Conservation (phyloP, 163 green algal species). For the Prototheca wickerhamii region DNA sequence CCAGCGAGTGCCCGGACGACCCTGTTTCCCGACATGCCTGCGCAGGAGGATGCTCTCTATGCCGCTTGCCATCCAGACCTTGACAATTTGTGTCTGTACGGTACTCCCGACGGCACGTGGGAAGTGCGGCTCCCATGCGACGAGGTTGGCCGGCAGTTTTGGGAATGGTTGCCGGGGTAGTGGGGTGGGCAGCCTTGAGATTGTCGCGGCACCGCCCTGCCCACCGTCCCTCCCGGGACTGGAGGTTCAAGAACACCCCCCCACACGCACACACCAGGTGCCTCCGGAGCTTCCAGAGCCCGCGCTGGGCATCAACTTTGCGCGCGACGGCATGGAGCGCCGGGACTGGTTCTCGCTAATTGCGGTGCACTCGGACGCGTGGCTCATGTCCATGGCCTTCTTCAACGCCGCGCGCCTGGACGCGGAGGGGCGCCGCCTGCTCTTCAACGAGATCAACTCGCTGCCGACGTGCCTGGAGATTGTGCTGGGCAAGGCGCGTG, state of each 20-base stretch:
- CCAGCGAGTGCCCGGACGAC: not conserved
- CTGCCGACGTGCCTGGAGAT: constrained; percentile 78
- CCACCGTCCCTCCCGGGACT: not conserved
- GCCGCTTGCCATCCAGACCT: constrained; percentile 66
- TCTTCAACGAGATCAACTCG: constrained; percentile 85
- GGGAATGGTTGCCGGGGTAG: not conserved
- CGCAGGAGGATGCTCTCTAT: constrained; percentile 70
- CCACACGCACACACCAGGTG: not conserved
- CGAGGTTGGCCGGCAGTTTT: constrained; percentile 51
- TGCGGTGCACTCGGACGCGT: constrained; percentile 90
- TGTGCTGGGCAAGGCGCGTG: constrained; percentile 40
- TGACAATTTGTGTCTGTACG: constrained; percentile 96
- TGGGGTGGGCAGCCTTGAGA: not conserved
- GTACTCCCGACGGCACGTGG: constrained; percentile 73
- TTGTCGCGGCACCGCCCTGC: too few species aligned
- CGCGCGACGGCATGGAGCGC: constrained; percentile 38
- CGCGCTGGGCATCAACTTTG: constrained; percentile 94
- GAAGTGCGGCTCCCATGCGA: constrained; percentile 81
- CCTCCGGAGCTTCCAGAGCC: constrained; percentile 94
- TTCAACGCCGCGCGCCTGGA: constrained; percentile 92
- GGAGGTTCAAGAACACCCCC: not conserved
- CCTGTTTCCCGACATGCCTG: not conserved
- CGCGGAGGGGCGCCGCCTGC: constrained; percentile 41
- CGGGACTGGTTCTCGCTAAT: constrained; percentile 91
- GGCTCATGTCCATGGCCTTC: constrained; percentile 89